Conservation (phyloP, 2,329 filamentous ascomycete species). For the Sphaerulina vaccinii region DNA sequence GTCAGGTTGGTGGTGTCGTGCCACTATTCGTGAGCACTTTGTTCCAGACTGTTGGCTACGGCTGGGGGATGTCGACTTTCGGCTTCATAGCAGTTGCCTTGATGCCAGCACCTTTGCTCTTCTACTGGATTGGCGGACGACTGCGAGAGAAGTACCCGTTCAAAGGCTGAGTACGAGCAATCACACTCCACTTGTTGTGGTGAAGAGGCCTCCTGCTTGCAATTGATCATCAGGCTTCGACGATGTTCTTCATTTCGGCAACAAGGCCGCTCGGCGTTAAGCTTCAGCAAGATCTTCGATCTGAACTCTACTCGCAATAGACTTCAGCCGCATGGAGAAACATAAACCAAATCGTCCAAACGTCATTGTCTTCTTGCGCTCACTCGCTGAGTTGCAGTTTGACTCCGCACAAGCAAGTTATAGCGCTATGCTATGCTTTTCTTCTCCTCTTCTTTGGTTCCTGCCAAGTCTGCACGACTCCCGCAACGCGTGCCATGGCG, state of each 20-base stretch:
- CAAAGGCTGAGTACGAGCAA: slow-evolving; percentile 19
- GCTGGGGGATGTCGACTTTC: slow-evolving; percentile 51
- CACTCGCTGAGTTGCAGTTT: neutral
- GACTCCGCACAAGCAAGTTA: neutral
- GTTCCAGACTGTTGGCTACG: slow-evolving; percentile 47
- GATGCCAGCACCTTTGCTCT: slow-evolving; percentile 50
- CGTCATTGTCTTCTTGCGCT: neutral
- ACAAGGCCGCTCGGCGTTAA: slow-evolving; percentile 2
- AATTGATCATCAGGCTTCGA: too few species aligned
- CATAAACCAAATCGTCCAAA: neutral
- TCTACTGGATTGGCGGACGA: slow-evolving; percentile 48
- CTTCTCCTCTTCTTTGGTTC: neutral
- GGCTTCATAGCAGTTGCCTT: slow-evolving; percentile 45
- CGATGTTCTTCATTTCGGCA: neutral
- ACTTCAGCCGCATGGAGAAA: neutral
- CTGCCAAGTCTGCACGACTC: neutral
- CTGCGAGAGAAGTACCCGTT: slow-evolving; percentile 46
- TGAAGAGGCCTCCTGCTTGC: neutral
- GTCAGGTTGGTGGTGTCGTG: slow-evolving; percentile 47
- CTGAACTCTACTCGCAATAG: neutral
- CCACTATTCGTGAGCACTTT: slow-evolving; percentile 45
- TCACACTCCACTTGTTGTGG: neutral
- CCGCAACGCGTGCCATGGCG: neutral
- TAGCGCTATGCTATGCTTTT: neutral
- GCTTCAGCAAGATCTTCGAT: neutral